Conservation (phyloP, 345 rosid species). For the Pseudoturritis turrita region DNA sequence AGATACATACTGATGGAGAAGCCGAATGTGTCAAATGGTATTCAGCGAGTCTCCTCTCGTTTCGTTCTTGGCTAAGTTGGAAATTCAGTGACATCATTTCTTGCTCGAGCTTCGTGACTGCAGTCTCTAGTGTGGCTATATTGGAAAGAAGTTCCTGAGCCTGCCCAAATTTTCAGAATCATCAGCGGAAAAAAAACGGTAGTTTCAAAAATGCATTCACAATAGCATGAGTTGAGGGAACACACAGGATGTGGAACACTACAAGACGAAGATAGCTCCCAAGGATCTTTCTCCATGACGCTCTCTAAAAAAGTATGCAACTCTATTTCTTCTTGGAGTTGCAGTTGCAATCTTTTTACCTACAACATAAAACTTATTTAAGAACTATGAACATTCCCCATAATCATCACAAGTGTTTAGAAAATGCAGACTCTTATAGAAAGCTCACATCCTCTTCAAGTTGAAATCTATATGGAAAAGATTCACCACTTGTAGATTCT, state of each 20-base stretch:
- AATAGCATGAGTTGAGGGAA: conserved; percentile 1
- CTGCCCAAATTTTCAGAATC: conserved; percentile 35
- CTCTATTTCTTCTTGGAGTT: conserved; percentile 69
- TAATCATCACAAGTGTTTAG: background rate
- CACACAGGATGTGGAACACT: conserved; percentile 61
- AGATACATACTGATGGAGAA: conserved; percentile 44
- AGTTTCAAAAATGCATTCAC: background rate
- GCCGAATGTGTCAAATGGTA: conserved; percentile 59
- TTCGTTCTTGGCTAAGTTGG: conserved; percentile 92
- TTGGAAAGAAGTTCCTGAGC: conserved; percentile 71
- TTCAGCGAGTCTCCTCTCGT: conserved; percentile 80
- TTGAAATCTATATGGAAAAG: conserved; percentile 56
- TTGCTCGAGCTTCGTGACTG: conserved; percentile 69
- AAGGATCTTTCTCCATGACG: conserved; percentile 48
- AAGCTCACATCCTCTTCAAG: conserved; percentile 82
- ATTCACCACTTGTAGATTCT: conserved; percentile 35
- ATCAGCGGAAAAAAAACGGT: background rate
- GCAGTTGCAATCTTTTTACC: conserved; percentile 63
- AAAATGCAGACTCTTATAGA: background rate
- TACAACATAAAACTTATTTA: conserved; percentile 32
- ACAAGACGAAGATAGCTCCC: conserved; percentile 40
- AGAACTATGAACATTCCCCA: background rate
- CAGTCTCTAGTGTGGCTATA: conserved; percentile 59
- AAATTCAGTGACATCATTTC: conserved; percentile 80
- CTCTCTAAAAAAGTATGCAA: conserved; percentile 55